These are phyloP conservation scores for Acer campestre DNA, from an alignment of 345 rosid genomes.

Conservation along the genomic window DNA sequence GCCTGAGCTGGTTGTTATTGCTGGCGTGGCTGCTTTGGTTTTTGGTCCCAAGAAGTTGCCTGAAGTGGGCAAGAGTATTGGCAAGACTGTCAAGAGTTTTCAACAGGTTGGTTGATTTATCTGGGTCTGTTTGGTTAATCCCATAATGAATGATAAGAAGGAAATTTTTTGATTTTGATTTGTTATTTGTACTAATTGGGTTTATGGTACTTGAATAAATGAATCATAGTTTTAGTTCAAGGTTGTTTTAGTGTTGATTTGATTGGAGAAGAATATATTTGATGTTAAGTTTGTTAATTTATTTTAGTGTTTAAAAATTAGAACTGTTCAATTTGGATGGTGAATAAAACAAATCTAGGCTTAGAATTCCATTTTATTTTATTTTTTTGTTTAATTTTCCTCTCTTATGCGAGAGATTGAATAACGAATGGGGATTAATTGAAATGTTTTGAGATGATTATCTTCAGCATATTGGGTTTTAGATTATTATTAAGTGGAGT, in stretches of 20 bases:
- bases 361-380: background rate
- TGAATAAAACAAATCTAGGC: background rate
- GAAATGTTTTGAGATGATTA: background rate
- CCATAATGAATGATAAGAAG: constrained; percentile 5
- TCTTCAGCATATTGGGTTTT: background rate
- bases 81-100: constrained; percentile 93
- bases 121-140: constrained; percentile 19
- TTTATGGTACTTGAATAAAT: background rate
- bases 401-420: background rate
- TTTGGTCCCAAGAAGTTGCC: constrained; percentile 98
- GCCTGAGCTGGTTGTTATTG: constrained; percentile 94
- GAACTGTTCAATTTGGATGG: constrained; percentile 7
- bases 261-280: background rate
- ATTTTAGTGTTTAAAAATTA: background rate
- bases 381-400: background rate
- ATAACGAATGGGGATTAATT: background rate
- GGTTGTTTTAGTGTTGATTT: background rate
- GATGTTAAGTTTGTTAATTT: background rate
- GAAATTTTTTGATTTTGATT: constrained; percentile 14
- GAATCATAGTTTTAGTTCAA: background rate
- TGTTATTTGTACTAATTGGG: constrained; percentile 9
- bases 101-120: constrained; percentile 65
- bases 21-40: constrained; percentile 86
- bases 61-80: constrained; percentile 90
- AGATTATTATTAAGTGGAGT: background rate